A percentile compares a stretch with the other conserved stretches of the same genome.
phyloP scores from a whole-genome alignment of 2,329 filamentous ascomycete genomes.

The Arthrocladium fulminans region DNA sequence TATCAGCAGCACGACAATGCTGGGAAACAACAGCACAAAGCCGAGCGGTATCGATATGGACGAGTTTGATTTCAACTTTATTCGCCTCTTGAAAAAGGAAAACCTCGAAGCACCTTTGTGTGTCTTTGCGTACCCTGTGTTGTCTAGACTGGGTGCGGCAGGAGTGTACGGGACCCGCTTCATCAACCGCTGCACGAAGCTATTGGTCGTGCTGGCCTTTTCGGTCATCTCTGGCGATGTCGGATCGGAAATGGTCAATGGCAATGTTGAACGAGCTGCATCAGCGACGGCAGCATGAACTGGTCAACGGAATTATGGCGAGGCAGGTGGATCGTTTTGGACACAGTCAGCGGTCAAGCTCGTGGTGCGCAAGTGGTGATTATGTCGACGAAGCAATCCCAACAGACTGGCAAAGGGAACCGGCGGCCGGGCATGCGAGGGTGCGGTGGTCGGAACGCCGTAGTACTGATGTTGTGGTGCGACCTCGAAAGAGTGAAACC shows the following conservation, averaged over 20 bases:
- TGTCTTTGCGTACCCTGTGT: conserved; percentile 37
- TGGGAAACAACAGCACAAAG: conserved; percentile 84
- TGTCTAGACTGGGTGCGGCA: conserved; percentile 38
- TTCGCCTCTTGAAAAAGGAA: conserved; percentile 74
- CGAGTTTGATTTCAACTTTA: conserved; percentile 85
- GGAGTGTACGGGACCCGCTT: conserved; percentile 43
- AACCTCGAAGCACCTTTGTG: conserved; percentile 42
- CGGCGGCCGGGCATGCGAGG: too few species aligned
- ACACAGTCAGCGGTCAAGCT: too few species aligned
- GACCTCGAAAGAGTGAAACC: too few species aligned
- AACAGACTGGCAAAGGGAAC: too few species aligned
- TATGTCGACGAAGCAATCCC: too few species aligned
- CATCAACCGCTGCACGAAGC: conserved; percentile 45
- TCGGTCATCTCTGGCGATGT: conserved; percentile 5
- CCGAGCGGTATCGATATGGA: conserved; percentile 86
- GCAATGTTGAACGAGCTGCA: conserved; percentile 1
- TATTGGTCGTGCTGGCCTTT: conserved; percentile 30
- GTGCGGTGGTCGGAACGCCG: too few species aligned
- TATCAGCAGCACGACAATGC: conserved; percentile 84
- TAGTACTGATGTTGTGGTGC: too few species aligned
- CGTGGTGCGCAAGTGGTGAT: background rate
- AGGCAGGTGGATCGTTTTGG: too few species aligned
- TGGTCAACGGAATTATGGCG: background rate
- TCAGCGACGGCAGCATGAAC: conserved; percentile 1
- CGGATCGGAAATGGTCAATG: background rate